phyloP scores from a whole-genome alignment of 129 eudicot genomes.

The Logfia minima region DNA sequence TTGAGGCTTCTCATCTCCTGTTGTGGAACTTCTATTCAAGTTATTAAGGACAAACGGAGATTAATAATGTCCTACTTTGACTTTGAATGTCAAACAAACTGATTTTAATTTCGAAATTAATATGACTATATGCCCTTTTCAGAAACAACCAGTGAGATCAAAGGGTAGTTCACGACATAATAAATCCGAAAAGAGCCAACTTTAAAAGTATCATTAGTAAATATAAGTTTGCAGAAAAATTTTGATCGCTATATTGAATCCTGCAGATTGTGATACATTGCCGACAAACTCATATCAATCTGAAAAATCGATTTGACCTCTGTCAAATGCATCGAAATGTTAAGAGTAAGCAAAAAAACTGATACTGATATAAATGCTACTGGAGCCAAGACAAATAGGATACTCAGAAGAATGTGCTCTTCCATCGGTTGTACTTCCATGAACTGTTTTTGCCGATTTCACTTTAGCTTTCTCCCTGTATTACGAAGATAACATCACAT shows the following conservation, averaged over 20 bases:
- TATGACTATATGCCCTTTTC: background rate
- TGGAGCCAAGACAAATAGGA: slow-evolving; percentile 33
- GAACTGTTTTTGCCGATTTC: slow-evolving; percentile 43
- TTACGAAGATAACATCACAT: slow-evolving; percentile 16
- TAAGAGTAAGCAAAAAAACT: background rate
- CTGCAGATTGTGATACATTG: background rate
- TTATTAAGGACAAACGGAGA: slow-evolving; percentile 46
- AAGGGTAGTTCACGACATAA: background rate
- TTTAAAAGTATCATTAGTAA: background rate
- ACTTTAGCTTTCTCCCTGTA: slow-evolving; percentile 62
- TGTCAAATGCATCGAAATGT: background rate
- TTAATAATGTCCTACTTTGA: slow-evolving; percentile 5
- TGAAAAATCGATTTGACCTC: slow-evolving; percentile 11
- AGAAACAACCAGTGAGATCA: slow-evolving; percentile 6
- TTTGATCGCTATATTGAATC: background rate
- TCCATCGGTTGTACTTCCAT: slow-evolving; percentile 52
- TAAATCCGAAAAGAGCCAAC: background rate
- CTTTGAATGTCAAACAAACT: slow-evolving; percentile 6
- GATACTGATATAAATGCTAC: background rate
- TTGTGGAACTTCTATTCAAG: slow-evolving; percentile 34
- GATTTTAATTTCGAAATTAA: background rate
- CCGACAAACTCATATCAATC: background rate
- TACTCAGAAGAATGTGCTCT: slow-evolving; percentile 52
- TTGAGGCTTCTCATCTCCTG: slow-evolving; percentile 57
- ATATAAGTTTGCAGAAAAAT: background rate